Percentiles rank a stretch among this genome's conserved stretches.
These are phyloP conservation scores for Nakataea oryzae DNA, from an alignment of 2,329 filamentous ascomycete genomes.

Conservation along the genomic window DNA sequence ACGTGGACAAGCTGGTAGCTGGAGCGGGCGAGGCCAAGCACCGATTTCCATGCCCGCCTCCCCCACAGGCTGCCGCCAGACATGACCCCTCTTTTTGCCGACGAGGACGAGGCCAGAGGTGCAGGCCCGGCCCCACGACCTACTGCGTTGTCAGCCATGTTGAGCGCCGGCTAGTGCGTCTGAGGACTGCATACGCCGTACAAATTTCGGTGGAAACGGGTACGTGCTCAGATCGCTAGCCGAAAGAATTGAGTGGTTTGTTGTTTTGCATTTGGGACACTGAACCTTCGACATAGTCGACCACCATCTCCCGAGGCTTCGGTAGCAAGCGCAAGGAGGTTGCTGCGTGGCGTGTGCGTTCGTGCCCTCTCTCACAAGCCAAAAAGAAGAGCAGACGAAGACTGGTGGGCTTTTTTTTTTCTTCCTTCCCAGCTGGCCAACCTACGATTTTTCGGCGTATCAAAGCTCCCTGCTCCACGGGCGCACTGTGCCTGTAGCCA, in stretches of 20 bases:
- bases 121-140: background rate
- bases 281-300: background rate
- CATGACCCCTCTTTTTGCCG: background rate
- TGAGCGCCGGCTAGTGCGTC: background rate
- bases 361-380: background rate
- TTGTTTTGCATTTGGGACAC: background rate
- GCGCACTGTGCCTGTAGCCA: background rate
- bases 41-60: background rate
- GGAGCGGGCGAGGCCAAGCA: background rate
- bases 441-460: background rate
- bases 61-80: background rate
- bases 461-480: background rate
- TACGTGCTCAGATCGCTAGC: background rate
- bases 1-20: background rate
- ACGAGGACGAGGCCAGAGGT: background rate
- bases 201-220: background rate
- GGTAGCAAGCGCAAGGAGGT: background rate
- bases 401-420: background rate
- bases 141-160: background rate
- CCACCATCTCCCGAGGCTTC: background rate
- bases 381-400: background rate
- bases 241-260: background rate
- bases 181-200: no score
- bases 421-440: no score
- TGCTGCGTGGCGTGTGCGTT: background rate